Evolutionary conservation across 164 flowering plant genomes (phyloP).

Genomic region (Umbellularia californica): DNA sequence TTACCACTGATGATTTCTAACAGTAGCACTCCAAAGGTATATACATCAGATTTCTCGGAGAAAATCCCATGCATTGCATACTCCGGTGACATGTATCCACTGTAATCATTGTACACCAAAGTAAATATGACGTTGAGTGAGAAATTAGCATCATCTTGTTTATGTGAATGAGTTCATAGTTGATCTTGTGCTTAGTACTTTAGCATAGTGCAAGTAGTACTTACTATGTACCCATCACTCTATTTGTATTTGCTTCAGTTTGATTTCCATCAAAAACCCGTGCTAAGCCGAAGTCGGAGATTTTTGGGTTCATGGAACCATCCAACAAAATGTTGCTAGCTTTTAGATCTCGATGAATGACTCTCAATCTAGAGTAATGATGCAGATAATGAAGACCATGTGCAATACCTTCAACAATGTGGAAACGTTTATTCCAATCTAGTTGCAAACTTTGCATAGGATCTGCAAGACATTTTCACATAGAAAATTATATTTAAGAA

Average conservation of each 20-base stretch:
- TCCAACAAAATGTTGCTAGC: slow-evolving; percentile 50
- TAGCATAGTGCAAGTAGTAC: slow-evolving; percentile 1
- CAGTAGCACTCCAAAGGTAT: slow-evolving; percentile 4
- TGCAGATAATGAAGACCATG: slow-evolving; percentile 56
- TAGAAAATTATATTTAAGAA: too few relatives aligned
- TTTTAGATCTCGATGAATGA: slow-evolving; percentile 57
- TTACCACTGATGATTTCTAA: slow-evolving; percentile 7
- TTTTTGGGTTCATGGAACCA: slow-evolving; percentile 36
- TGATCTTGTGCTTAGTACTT: not conserved
- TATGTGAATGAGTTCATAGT: not conserved
- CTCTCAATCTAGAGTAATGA: slow-evolving; percentile 39
- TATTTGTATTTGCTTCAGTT: slow-evolving; percentile 15
- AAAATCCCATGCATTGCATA: slow-evolving; percentile 8
- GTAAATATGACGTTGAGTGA: not conserved
- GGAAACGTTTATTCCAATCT: slow-evolving; percentile 22
- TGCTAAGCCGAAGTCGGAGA: slow-evolving; percentile 53
- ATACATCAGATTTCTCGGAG: slow-evolving; percentile 9
- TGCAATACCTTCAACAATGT: slow-evolving; percentile 37
- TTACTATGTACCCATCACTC: slow-evolving; percentile 37
- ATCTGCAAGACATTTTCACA: not conserved
- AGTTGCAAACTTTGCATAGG: not conserved
- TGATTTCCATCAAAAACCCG: slow-evolving; percentile 29
- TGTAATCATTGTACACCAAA: not conserved
- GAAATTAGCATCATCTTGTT: not conserved
- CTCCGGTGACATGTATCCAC: slow-evolving; percentile 3